Evolutionary conservation across 2,329 filamentous ascomycete genomes (phyloP).

Genomic region (Cladosporium austrohemisphaericum): DNA sequence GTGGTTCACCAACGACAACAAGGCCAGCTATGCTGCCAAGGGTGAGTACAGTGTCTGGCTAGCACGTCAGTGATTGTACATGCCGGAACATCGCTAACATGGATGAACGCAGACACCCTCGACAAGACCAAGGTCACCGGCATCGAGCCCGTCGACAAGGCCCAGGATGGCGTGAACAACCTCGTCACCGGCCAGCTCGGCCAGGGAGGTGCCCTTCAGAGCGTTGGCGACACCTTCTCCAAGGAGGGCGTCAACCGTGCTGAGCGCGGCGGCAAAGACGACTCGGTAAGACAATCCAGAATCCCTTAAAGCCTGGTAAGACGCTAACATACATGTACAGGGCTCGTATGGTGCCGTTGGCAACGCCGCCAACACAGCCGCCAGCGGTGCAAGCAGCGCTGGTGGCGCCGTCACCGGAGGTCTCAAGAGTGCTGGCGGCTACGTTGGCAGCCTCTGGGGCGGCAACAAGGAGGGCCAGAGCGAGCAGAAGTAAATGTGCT

Average conservation of each 20-base stretch:
- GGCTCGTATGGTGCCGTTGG: slow-evolving; percentile 46
- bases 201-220: slow-evolving; percentile 63
- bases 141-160: slow-evolving; percentile 61
- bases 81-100: no score
- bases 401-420: slow-evolving; percentile 28
- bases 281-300: slow-evolving; percentile 26
- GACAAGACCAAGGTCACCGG: slow-evolving; percentile 68
- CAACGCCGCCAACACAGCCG: slow-evolving; percentile 29
- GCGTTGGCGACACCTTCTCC: slow-evolving; percentile 58
- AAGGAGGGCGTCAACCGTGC: slow-evolving; percentile 64
- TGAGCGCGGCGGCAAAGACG: slow-evolving; percentile 62
- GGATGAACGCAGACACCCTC: slow-evolving; percentile 65
- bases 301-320: background rate
- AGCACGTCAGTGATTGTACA: no score
- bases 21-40: slow-evolving; percentile 67
- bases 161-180: slow-evolving; percentile 65
- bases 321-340: slow-evolving; percentile 21
- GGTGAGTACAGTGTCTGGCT: no score
- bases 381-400: slow-evolving; percentile 25
- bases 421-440: slow-evolving; percentile 32
- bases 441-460: slow-evolving; percentile 32
- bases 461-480: slow-evolving; percentile 29
- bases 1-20: slow-evolving; percentile 75
- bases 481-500: slow-evolving; percentile 16
- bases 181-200: slow-evolving; percentile 62